These are phyloP conservation scores for Neofusicoccum kwambonambiense DNA, from an alignment of 2,329 filamentous ascomycete genomes.

Conservation along the genomic window DNA sequence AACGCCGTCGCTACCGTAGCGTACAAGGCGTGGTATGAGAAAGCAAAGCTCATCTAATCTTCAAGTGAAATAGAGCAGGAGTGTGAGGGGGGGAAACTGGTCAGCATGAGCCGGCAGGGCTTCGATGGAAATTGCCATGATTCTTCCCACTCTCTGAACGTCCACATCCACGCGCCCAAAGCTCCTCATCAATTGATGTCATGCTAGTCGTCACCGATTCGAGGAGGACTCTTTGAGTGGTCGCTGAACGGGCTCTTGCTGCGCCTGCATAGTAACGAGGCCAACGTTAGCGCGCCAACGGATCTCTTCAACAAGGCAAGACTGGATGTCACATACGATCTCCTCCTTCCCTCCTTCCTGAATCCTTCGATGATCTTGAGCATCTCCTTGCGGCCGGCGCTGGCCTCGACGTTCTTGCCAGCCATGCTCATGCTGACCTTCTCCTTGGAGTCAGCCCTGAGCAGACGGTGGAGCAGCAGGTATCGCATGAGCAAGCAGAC, in stretches of 20 bases:
- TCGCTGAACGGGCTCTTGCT: constrained; percentile 35
- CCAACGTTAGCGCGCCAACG: no score
- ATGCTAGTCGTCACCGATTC: constrained; percentile 33
- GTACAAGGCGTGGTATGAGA: no score
- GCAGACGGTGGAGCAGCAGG: constrained; percentile 78
- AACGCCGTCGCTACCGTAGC: no score
- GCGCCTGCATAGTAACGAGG: constrained; percentile 23
- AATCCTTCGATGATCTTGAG: constrained; percentile 82
- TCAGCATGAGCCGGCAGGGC: no score
- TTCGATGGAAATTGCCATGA: no score
- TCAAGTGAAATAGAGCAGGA: no score
- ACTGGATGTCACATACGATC: constrained; percentile 61
- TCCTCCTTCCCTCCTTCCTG: constrained; percentile 79
- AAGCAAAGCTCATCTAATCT: no score
- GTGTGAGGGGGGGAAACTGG: no score
- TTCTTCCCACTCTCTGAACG: no score
- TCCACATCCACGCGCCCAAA: no score
- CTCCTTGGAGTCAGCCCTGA: constrained; percentile 74
- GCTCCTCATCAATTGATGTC: no score
- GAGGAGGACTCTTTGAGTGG: constrained; percentile 35
- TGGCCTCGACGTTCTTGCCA: constrained; percentile 78
- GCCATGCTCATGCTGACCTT: constrained; percentile 95
- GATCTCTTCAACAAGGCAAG: no score
- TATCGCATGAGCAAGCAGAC: constrained; percentile 95
- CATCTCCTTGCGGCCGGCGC: constrained; percentile 84